Evolutionary conservation across 2,329 filamentous ascomycete species (phyloP), one percentile per base, ranked within the genome.

Genomic region (Lecanicillium sp.): DNA sequence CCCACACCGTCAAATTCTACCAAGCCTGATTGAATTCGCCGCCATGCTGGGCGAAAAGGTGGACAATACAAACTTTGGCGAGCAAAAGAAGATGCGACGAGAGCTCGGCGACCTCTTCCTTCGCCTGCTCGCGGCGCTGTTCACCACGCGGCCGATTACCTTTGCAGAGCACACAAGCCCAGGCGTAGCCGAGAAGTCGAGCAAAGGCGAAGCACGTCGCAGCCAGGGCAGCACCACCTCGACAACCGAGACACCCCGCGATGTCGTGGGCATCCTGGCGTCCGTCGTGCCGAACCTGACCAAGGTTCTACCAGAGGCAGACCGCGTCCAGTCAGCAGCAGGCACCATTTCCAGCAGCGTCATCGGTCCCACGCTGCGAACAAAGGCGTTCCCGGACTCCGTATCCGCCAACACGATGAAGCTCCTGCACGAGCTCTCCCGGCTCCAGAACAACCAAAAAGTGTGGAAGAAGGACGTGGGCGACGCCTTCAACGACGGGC

Each of bases 21-120:
- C 92, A 6, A 80, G 82, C 37, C 66, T 98, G 32, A 68, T 98
- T 11, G 86, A 94, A 50, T 96, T 97, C 53, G 84, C 87, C 1
- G 84, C 86, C 1, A 85, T 94, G 29, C 66, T 98, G 28, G 90
- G 92, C 2, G 84, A 92, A 56, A 98, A 98, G 66, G 84, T 97
- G 36, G 89, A 96, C 58, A 96, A 98, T 51, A 98, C 90, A 11
- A 96, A 89, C 51, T 97, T 96, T 61, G 90, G 90, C 25, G 90
- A 97, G 63, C 87, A 96, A 62, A 76, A 81, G 37, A 88, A 84
- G 59, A 95, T 96, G 87, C 79, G 89, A 44, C 78, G 84, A 56
- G 90, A 97, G 44, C 68, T 97, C 14, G 86, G 86, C 17, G 92
- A 98, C 52, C 73, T 96, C 1, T 94, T 97, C 55, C 71, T 92